Conservation (phyloP, 2,329 filamentous ascomycete species). For the Alternaria gansuensis region DNA sequence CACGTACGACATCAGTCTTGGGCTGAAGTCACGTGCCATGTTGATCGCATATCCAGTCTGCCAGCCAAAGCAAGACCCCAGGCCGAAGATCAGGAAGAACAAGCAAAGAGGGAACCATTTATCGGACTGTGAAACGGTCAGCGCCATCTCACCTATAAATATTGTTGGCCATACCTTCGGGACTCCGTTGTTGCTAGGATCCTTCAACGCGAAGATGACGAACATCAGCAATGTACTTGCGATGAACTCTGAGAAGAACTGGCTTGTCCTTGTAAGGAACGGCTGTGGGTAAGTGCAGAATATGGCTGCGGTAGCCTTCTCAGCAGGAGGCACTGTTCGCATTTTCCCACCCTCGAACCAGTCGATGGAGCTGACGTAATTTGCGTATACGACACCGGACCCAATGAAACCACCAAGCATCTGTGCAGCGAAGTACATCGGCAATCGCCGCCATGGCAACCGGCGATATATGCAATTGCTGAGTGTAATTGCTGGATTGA, state of each 20-base stretch:
- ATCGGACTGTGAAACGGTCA: slow-evolving; percentile 23
- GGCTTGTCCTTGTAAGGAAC: slow-evolving; percentile 71
- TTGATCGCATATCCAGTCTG: slow-evolving; percentile 81
- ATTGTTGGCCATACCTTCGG: slow-evolving; percentile 30
- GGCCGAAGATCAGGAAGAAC: slow-evolving; percentile 77
- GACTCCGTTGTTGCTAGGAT: slow-evolving; percentile 57
- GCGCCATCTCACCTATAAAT: not conserved
- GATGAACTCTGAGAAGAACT: slow-evolving; percentile 78
- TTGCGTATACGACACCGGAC: slow-evolving; percentile 56
- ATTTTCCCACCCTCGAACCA: slow-evolving; percentile 67
- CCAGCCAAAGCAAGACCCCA: slow-evolving; percentile 78
- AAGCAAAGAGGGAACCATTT: slow-evolving; percentile 64
- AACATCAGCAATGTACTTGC: slow-evolving; percentile 74
- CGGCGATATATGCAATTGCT: slow-evolving; percentile 73
- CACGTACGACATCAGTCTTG: slow-evolving; percentile 71
- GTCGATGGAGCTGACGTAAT: slow-evolving; percentile 67
- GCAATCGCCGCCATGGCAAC: slow-evolving; percentile 74
- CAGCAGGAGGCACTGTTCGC: slow-evolving; percentile 67
- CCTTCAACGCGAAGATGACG: slow-evolving; percentile 74
- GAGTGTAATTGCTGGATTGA: slow-evolving; percentile 73
- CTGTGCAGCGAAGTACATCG: slow-evolving; percentile 72
- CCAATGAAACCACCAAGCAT: slow-evolving; percentile 72
- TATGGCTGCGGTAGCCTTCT: slow-evolving; percentile 71
- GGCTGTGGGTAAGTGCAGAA: slow-evolving; percentile 76
- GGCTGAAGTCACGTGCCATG: slow-evolving; percentile 75